A percentile compares a stretch with the other conserved stretches of the same genome.
These are phyloP conservation scores for Aspergillus amoenus DNA, from an alignment of 2,329 filamentous ascomycete genomes.

Conservation along the genomic window DNA sequence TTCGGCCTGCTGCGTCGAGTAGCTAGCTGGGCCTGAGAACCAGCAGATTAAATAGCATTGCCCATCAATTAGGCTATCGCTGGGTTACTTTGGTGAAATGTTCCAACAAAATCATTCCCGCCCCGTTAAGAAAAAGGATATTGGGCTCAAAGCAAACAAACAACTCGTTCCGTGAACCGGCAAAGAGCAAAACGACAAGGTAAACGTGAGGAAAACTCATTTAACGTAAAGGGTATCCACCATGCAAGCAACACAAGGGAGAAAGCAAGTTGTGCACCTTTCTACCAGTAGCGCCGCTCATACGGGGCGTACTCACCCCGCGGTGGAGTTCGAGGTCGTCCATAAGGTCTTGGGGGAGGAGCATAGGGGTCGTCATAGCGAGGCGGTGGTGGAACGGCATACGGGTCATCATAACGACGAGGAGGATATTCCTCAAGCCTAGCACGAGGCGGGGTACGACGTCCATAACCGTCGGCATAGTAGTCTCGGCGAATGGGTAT, in stretches of 20 bases:
- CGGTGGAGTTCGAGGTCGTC: conserved; percentile 46
- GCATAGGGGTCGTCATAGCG: conserved; percentile 62
- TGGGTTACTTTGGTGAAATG: background rate
- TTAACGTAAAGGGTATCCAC: conserved; percentile 25
- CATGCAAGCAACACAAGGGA: conserved; percentile 20
- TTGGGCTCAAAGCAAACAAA: background rate
- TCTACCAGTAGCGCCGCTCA: conserved; percentile 48
- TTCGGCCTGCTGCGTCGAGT: background rate
- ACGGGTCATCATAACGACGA: conserved; percentile 61
- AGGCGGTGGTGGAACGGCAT: conserved; percentile 53
- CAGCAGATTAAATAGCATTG: conserved; percentile 8
- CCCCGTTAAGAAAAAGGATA: background rate
- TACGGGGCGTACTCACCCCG: conserved; percentile 43
- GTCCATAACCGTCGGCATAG: conserved; percentile 75
- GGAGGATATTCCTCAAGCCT: conserved; percentile 74
- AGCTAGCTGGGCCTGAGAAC: background rate
- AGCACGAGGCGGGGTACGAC: conserved; percentile 76
- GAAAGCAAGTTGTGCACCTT: conserved; percentile 10
- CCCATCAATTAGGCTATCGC: conserved; percentile 4
- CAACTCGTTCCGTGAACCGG: conserved; percentile 2
- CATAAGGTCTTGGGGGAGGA: conserved; percentile 52
- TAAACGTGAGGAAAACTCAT: conserved; percentile 9
- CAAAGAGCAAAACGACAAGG: conserved; percentile 7
- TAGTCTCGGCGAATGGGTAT: conserved; percentile 74
- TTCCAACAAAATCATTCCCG: background rate